Evolutionary conservation across 768 basidiomycete species (phyloP), one percentile per base, ranked within the genome.

Genomic region (Agaricus sinodeliciosus): DNA sequence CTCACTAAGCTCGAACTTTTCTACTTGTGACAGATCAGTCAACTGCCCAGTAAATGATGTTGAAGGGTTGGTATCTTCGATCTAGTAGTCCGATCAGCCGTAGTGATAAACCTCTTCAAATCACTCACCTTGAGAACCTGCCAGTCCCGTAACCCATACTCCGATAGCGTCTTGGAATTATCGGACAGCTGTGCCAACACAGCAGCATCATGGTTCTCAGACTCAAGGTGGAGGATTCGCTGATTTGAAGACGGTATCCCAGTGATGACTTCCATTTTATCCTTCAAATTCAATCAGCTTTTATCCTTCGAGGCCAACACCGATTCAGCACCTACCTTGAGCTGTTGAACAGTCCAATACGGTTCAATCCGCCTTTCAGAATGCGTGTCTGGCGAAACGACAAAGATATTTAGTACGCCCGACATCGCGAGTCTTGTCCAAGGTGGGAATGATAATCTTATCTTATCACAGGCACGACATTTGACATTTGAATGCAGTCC

Each of bases 1-100:
- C 3, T 83, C 77, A 7, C 82, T 84, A 47, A 98, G 67, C 72
- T 96, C 95, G 58, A 93, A 98, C 65, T 97, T 96, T 25, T 96
- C 85, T 1, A 96, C 92, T 67, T 85, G 81, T 0, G 84, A 84
- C 1, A 89, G 76, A 66, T 96, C 94, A 7, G 85, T 80, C 48
- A 89, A 79, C 64, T 94, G 91, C 1, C 94, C 94, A 0, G 87
- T 88, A 46, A 89, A 76, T 34, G 85, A 83, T 0, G 67, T 69
- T 2, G 85, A 75, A 7, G 94, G 92, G 63, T 96, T 82, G 16
- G 77, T 80, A 61, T 95, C 89, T 55, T 75, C 71, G 9, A 89
- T 80, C 89, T 90, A 57, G 9, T 44, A 57, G 9, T 44, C 34
- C 55, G 6, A 56, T 36, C 47, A 44, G 56, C 51, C 18, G 37